These are phyloP conservation scores for Asterophora lycoperdoides DNA, from an alignment of 768 basidiomycete genomes.

Conservation along the genomic window DNA sequence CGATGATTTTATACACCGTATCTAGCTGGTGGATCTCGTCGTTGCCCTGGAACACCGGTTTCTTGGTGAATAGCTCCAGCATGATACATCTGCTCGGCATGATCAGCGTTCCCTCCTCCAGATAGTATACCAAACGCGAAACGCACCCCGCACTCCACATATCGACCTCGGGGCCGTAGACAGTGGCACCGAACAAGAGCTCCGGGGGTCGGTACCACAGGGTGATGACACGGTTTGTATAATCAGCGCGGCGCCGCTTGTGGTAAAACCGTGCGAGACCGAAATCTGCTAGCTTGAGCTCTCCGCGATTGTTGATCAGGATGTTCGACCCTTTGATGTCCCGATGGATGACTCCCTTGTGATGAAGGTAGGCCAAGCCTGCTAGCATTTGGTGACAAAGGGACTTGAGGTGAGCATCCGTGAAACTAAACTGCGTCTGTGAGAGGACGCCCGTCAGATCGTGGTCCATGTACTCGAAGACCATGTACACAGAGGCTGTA, in stretches of 20 bases:
- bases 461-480: slow-evolving; percentile 99
- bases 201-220: slow-evolving; percentile 98
- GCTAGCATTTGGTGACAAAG: slow-evolving; percentile 94
- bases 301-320: slow-evolving; percentile 83
- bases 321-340: slow-evolving; percentile 99
- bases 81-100: slow-evolving; percentile 82
- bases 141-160: slow-evolving; percentile 99
- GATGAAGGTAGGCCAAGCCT: slow-evolving; percentile 92
- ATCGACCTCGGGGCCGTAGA: slow-evolving; percentile 96
- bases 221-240: slow-evolving; percentile 99
- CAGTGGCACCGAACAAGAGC: slow-evolving; percentile 88
- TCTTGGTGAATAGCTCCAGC: slow-evolving; percentile 94
- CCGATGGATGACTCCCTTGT: slow-evolving; percentile 93
- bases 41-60: slow-evolving; percentile 95
- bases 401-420: slow-evolving; percentile 88
- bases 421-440: slow-evolving; percentile 83
- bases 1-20: slow-evolving; percentile 85
- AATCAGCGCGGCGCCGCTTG: slow-evolving; percentile 84
- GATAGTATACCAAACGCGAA: neutral
- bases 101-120: neutral
- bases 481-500: slow-evolving; percentile 96
- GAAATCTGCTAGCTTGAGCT: slow-evolving; percentile 96
- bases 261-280: slow-evolving; percentile 96
- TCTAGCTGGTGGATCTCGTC: slow-evolving; percentile 98
- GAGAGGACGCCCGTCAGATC: slow-evolving; percentile 93